Evolutionary conservation across 768 basidiomycete species (phyloP).

Genomic region (Tephrocybe sp.): DNA sequence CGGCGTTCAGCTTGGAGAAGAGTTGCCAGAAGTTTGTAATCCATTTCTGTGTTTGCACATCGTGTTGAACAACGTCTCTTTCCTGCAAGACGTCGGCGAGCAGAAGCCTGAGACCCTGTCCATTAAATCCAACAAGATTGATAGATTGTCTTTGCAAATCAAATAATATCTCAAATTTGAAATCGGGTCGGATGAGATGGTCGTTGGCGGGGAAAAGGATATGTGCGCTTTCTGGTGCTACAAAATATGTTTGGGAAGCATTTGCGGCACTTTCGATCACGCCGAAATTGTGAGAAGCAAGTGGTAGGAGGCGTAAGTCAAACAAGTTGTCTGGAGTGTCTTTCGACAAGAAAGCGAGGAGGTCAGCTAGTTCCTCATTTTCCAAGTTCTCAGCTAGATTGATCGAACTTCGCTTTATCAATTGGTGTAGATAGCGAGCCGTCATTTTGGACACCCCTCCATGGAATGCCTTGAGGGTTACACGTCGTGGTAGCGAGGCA

Average conservation of each 20-base stretch:
- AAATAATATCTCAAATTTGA: conserved; percentile 20
- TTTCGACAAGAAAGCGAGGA: conserved; percentile 27
- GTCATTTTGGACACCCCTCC: conserved; percentile 22
- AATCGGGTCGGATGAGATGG: conserved; percentile 27
- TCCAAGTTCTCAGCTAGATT: conserved; percentile 13
- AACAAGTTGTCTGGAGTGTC: conserved; percentile 14
- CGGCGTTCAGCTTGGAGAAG: conserved; percentile 9
- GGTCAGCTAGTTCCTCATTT: conserved; percentile 20
- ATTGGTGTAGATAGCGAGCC: conserved; percentile 24
- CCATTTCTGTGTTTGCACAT: conserved; percentile 18
- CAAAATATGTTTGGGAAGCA: conserved; percentile 20
- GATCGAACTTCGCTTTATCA: conserved; percentile 18
- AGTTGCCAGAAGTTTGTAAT: conserved; percentile 34
- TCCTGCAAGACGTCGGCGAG: conserved; percentile 6
- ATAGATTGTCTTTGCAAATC: conserved; percentile 12
- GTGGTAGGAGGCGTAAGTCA: conserved; percentile 35
- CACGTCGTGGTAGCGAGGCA: conserved; percentile 20
- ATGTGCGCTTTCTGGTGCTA: conserved; percentile 19
- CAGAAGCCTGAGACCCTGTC: conserved; percentile 15
- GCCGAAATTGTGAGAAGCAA: conserved; percentile 32
- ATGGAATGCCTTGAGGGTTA: conserved; percentile 19
- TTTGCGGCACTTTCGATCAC: conserved; percentile 19
- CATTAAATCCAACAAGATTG: conserved; percentile 25
- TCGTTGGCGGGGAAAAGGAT: conserved; percentile 22
- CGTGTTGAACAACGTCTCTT: background rate